Base-by-base conservation (phyloP, 495 filamentous ascomycete genomes). In the Oidiodendron maius region DNA sequence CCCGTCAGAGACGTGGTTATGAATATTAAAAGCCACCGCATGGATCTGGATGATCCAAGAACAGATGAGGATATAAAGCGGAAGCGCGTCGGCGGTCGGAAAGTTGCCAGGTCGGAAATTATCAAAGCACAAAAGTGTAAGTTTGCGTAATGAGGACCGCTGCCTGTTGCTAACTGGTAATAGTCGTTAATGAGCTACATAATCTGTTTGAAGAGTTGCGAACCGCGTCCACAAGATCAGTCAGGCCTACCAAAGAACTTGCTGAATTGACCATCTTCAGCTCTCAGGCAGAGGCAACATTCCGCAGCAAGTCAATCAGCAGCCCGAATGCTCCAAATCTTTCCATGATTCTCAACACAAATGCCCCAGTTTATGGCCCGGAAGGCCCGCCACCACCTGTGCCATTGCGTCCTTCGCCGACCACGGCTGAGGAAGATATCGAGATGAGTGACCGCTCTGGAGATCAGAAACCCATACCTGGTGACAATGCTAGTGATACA, bases 1-100 rank as follows among this genome's bases (percentile, higher is more conserved):
- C 82, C 89, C 5, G 75, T 95, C 30, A 80, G 91, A 23, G 76
- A 95, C 13, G 76, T 97, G 60, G 81, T 95, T 3, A 65, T 94
- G 40, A 68, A 85, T 26, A 82, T 84, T 50, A 80, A 94, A 26
- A 64, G 76, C 25, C 76, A 80, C 46, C 61, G 69, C 50, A 80
- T 87, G 64, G 78, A 81, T 18, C 52, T 83, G 16, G 75, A 74
- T 30, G 38, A 40, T 40, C 37, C 37, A 15, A 15, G 10, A 15
- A 23, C 10, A 10, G 79, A 83, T 32, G 73, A 80, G 26, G 72
- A 64, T 3, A 54, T 91, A 16, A 64, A 63, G 35, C 67, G 67
- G 16, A 86, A 89, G 53, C 72, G 80, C 25, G 84, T 91, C 42
- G 85, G 85, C 13, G 53, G 56, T 4, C 50, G 74, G 65, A 44